Conservation (phyloP, 2,329 filamentous ascomycete genomes). For the Aureobasidium sp. region DNA sequence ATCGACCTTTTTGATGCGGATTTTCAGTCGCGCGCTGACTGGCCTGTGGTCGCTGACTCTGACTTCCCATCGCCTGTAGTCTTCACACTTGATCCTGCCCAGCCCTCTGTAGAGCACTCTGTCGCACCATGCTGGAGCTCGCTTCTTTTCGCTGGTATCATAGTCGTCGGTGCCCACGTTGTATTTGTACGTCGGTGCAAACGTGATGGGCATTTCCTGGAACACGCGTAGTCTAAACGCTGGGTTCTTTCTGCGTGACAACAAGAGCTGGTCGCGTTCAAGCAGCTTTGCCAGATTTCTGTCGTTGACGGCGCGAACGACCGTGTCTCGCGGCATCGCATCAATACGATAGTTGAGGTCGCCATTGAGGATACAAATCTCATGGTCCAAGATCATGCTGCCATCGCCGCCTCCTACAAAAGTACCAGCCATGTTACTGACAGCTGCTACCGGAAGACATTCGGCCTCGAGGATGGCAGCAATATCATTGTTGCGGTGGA, state of each 20-base stretch:
- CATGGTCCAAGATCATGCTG: constrained; percentile 89
- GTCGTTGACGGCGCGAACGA: constrained; percentile 75
- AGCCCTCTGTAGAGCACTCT: constrained; percentile 78
- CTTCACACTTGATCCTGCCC: constrained; percentile 75
- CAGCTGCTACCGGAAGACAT: constrained; percentile 61
- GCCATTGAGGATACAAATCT: constrained; percentile 93
- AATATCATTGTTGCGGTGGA: constrained; percentile 85
- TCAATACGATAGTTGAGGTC: constrained; percentile 98
- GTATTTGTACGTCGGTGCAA: constrained; percentile 97
- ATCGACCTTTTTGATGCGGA: constrained; percentile 77
- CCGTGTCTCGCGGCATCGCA: constrained; percentile 88
- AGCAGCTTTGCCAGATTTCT: constrained; percentile 80
- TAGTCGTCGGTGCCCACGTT: constrained; percentile 93
- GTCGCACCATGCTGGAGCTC: constrained; percentile 95
- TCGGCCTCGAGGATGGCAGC: constrained; percentile 78
- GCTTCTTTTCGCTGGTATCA: constrained; percentile 81
- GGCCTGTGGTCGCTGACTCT: constrained; percentile 87
- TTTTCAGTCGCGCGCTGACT: constrained; percentile 75
- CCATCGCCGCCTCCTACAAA: constrained; percentile 92
- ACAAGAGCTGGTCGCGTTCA: constrained; percentile 86
- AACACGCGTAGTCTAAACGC: constrained; percentile 84
- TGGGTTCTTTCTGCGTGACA: constrained; percentile 82
- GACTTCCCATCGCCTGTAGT: constrained; percentile 85
- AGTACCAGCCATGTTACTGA: constrained; percentile 60
- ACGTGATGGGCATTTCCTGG: constrained; percentile 82